These are phyloP conservation scores for Byssoonygena ceratinophila DNA, from an alignment of 2,329 filamentous ascomycete species.

Conservation along the genomic window DNA sequence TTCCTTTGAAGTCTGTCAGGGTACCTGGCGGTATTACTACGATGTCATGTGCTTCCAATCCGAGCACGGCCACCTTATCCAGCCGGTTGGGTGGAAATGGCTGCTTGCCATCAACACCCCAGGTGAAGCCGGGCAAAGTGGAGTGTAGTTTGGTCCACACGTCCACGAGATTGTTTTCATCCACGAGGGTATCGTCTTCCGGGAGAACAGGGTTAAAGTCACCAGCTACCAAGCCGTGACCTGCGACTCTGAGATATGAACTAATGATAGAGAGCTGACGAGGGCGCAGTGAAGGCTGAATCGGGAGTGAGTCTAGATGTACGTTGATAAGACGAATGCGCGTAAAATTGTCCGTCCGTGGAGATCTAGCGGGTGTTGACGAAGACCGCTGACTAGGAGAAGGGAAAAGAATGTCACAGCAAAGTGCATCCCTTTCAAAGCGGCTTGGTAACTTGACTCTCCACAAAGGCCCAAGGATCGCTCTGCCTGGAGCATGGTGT, in stretches of 20 bases:
- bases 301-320: conserved; percentile 31
- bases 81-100: conserved; percentile 28
- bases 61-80: conserved; percentile 30
- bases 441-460: conserved; percentile 25
- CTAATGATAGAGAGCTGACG: conserved; percentile 24
- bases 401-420: conserved; percentile 26
- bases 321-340: conserved; percentile 31
- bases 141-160: conserved; percentile 26
- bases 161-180: conserved; percentile 28
- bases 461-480: conserved; percentile 25
- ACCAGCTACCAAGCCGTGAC: conserved; percentile 30
- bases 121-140: conserved; percentile 29
- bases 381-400: no score
- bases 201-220: conserved; percentile 35
- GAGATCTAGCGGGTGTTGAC: background rate
- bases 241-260: conserved; percentile 21
- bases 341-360: background rate
- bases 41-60: conserved; percentile 20
- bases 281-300: conserved; percentile 24
- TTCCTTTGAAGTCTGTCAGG: no score
- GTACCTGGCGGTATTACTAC: conserved; percentile 19
- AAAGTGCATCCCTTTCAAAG: conserved; percentile 29
- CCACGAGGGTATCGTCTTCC: conserved; percentile 27
- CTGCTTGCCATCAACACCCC: conserved; percentile 29
- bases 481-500: background rate